Evolutionary conservation across 2,329 filamentous ascomycete genomes (phyloP).

Genomic region (Calonectria henricotiae): DNA sequence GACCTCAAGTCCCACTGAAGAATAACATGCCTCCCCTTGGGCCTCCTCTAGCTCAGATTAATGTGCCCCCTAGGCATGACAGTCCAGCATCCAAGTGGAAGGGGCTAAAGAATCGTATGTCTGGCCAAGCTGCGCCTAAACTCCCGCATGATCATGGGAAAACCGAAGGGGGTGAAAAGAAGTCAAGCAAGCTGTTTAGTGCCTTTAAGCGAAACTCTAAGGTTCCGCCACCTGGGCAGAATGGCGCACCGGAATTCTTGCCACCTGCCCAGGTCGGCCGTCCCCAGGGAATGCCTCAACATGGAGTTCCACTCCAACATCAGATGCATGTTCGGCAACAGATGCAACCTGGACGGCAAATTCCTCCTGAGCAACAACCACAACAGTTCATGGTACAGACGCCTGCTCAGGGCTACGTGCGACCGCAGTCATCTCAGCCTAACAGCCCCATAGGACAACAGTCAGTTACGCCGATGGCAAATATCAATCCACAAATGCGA

Average conservation of each 20-base stretch:
- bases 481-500: neutral
- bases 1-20: constrained; percentile 41
- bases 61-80: constrained; percentile 41
- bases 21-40: constrained; percentile 31
- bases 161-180: constrained; percentile 46
- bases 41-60: constrained; percentile 30
- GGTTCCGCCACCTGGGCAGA: constrained; percentile 47
- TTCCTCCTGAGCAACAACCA: constrained; percentile 8
- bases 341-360: constrained; percentile 26
- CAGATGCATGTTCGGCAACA: constrained; percentile 41
- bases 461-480: constrained; percentile 23
- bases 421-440: constrained; percentile 45
- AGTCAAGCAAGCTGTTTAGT: constrained; percentile 53
- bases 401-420: constrained; percentile 41
- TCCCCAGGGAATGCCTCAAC: constrained; percentile 36
- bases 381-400: constrained; percentile 28
- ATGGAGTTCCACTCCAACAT: constrained; percentile 35
- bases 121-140: constrained; percentile 52
- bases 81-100: constrained; percentile 56
- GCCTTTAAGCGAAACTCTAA: constrained; percentile 57
- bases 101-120: constrained; percentile 55
- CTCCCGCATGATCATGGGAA: constrained; percentile 42
- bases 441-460: constrained; percentile 35
- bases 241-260: constrained; percentile 23
- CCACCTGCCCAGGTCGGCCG: constrained; percentile 26